These are phyloP conservation scores for Picea sitchensis DNA, from an alignment of 75 land plant genomes.

Conservation along the genomic window DNA sequence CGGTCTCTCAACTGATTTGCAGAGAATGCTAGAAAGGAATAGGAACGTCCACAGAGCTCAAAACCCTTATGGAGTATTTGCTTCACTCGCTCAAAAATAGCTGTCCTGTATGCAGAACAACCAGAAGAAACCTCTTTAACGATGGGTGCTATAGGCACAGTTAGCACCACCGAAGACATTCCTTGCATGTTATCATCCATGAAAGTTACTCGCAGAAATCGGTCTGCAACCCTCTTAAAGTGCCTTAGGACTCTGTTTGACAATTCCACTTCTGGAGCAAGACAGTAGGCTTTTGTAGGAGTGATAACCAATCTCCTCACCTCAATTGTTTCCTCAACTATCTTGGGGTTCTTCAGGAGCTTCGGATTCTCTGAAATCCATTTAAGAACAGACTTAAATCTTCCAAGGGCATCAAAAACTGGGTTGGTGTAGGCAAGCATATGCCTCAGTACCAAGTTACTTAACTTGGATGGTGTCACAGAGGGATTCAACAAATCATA, in stretches of 20 bases:
- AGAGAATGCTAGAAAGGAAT: constrained; percentile 81
- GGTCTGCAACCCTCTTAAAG: constrained; percentile 47
- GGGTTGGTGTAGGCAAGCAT: constrained; percentile 56
- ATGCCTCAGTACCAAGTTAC: constrained; percentile 42
- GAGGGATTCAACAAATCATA: constrained; percentile 47
- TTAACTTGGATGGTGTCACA: constrained; percentile 7
- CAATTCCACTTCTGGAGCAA: constrained; percentile 77
- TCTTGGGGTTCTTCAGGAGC: constrained; percentile 20
- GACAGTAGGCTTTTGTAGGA: constrained; percentile 87
- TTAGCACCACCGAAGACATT: constrained; percentile 29
- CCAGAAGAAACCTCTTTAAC: constrained; percentile 34
- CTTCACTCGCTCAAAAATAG: constrained; percentile 38
- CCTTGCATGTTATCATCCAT: constrained; percentile 66
- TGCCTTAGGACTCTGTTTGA: constrained; percentile 82
- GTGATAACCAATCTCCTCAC: constrained; percentile 77
- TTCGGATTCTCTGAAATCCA: constrained; percentile 59
- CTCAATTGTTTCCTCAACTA: constrained; percentile 37
- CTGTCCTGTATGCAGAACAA: constrained; percentile 27
- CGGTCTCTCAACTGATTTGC: constrained; percentile 77
- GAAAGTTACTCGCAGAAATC: constrained; percentile 77
- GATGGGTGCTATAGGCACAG: constrained; percentile 49
- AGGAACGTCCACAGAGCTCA: constrained; percentile 56
- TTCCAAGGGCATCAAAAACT: constrained; percentile 50
- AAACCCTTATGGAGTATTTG: constrained; percentile 47
- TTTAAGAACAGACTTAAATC: constrained; percentile 48